Evolutionary conservation across 2,329 filamentous ascomycete genomes (phyloP).

Genomic region (Catunica adiposa): DNA sequence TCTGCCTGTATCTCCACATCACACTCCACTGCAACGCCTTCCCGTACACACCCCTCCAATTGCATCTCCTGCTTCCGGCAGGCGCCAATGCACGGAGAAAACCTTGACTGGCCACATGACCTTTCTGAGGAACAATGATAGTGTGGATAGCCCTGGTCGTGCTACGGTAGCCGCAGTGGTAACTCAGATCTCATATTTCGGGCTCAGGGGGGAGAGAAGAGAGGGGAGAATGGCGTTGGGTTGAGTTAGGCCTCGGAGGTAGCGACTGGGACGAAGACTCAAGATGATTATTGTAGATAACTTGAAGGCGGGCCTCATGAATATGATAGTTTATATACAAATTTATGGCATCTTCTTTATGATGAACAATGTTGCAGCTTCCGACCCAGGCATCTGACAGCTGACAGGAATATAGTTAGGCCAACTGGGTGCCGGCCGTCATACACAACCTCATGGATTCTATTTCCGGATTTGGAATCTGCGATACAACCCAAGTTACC

Average conservation of each 20-base stretch:
- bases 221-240: neutral
- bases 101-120: slow-evolving; percentile 13
- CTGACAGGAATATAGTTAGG: neutral
- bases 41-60: neutral
- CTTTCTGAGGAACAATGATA: slow-evolving; percentile 9
- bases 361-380: too few species aligned
- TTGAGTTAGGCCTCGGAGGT: neutral
- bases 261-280: neutral
- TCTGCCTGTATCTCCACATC: too few species aligned
- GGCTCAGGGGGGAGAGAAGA: neutral
- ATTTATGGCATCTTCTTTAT: too few species aligned
- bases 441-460: neutral
- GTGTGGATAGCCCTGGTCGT: slow-evolving; percentile 8
- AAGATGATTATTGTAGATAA: too few species aligned
- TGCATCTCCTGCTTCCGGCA: neutral
- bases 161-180: slow-evolving; percentile 3
- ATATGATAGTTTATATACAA: too few species aligned
- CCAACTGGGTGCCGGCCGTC: neutral
- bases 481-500: neutral
- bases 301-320: too few species aligned
- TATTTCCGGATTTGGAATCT: neutral
- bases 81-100: slow-evolving; percentile 6
- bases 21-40: neutral
- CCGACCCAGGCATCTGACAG: neutral
- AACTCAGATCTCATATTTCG: slow-evolving; percentile 3